A percentile compares a stretch with the other conserved stretches of the same genome.
Conservation (phyloP, 768 basidiomycete species). For the Lactarius hengduanensis region DNA sequence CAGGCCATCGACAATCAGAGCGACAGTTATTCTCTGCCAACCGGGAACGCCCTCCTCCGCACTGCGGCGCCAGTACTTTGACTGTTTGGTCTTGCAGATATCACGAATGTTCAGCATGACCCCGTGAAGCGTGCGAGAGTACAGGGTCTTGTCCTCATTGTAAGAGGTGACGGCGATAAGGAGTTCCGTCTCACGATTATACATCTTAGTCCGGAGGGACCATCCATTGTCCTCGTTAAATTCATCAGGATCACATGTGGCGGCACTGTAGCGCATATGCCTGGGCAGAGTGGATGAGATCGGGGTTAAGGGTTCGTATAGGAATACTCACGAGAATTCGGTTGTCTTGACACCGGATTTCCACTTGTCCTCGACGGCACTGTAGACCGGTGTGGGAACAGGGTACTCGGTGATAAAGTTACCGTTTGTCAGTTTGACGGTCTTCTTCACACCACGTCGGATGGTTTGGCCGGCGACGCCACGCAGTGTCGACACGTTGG, state of each 20-base stretch:
- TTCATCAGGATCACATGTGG: slow-evolving; percentile 89
- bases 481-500: slow-evolving; percentile 40
- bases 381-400: slow-evolving; percentile 80
- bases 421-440: slow-evolving; percentile 90
- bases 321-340: slow-evolving; percentile 79
- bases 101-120: slow-evolving; percentile 98
- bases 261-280: slow-evolving; percentile 94
- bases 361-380: slow-evolving; percentile 81
- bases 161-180: slow-evolving; percentile 94
- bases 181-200: slow-evolving; percentile 87
- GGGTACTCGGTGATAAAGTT: slow-evolving; percentile 90
- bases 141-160: slow-evolving; percentile 91
- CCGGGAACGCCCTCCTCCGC: slow-evolving; percentile 82
- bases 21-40: slow-evolving; percentile 91
- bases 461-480: slow-evolving; percentile 85
- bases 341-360: slow-evolving; percentile 60
- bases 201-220: slow-evolving; percentile 79
- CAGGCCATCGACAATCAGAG: slow-evolving; percentile 89
- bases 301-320: neutral
- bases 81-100: slow-evolving; percentile 94
- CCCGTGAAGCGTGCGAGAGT: slow-evolving; percentile 88
- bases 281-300: slow-evolving; percentile 37
- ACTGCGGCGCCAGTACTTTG: slow-evolving; percentile 83
- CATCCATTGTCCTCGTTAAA: slow-evolving; percentile 78
- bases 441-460: slow-evolving; percentile 90